These are phyloP conservation scores for Saccharomyces hybrid DNA, from an alignment of 1,139 yeast species.

Conservation along the genomic window DNA sequence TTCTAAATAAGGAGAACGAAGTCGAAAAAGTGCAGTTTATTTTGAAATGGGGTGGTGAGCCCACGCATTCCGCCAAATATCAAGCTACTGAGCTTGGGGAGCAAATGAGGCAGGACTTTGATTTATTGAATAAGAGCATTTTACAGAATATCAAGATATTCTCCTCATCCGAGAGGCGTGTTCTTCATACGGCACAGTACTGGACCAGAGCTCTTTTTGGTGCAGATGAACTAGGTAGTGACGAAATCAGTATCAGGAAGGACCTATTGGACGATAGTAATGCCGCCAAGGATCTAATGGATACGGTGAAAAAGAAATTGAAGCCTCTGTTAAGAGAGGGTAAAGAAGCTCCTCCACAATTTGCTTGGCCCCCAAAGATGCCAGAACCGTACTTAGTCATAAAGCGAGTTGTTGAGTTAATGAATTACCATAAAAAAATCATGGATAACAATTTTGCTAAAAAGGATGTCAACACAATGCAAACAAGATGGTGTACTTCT, in stretches of 20 bases:
- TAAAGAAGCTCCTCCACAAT: slow-evolving; percentile 96
- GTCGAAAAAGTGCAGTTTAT: slow-evolving; percentile 95
- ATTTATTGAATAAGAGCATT: slow-evolving; percentile 76
- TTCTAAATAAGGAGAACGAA: slow-evolving; percentile 57
- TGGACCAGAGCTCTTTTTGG: slow-evolving; percentile 80
- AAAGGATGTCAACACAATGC: slow-evolving; percentile 61
- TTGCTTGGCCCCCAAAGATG: slow-evolving; percentile 98
- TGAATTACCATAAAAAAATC: slow-evolving; percentile 83
- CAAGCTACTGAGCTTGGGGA: slow-evolving; percentile 96
- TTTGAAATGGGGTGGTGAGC: slow-evolving; percentile 98
- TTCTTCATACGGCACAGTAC: slow-evolving; percentile 81
- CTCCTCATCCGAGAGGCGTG: slow-evolving; percentile 92
- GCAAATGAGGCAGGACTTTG: slow-evolving; percentile 85
- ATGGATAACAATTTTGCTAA: slow-evolving; percentile 75
- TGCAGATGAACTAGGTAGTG: slow-evolving; percentile 65
- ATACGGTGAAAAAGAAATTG: slow-evolving; percentile 90
- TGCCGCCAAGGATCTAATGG: slow-evolving; percentile 97
- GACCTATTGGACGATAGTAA: slow-evolving; percentile 92
- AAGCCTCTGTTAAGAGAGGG: slow-evolving; percentile 93
- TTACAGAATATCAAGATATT: slow-evolving; percentile 71
- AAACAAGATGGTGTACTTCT: slow-evolving; percentile 89
- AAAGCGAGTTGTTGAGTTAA: slow-evolving; percentile 85
- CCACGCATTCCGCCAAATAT: slow-evolving; percentile 92
- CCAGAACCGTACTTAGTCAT: slow-evolving; percentile 95
- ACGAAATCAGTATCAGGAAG: slow-evolving; percentile 73